Evolutionary conservation across 2,329 filamentous ascomycete genomes (phyloP), one percentile per base, ranked within the genome.

Genomic region (Aspergillus quadrilineatus): DNA sequence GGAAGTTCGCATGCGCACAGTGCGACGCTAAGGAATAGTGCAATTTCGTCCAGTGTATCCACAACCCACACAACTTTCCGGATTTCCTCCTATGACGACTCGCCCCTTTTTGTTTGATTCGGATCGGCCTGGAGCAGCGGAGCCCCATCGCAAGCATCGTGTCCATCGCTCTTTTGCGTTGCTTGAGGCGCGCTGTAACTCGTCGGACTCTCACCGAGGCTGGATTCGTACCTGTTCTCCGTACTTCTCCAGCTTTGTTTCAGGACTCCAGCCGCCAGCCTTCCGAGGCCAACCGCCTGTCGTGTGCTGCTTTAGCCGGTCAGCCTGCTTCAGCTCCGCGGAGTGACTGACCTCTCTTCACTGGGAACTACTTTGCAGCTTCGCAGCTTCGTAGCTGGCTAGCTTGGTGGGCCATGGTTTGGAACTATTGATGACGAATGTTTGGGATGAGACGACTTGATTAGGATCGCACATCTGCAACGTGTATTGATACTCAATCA

Each of bases 101-200:
- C 39, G 12, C 28, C 54, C 54, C 29, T 32, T 56, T 48, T 56
- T 41, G 6, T 57, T 56, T 57, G 50, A 53, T 50, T 53, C 34
- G 15, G 55, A 53, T 57, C 45, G 44, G 28, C 55, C 15, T 41
- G 53, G 44, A 32, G 43, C 41, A 46, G 32, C 41, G 53, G 44
- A 32, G 43, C 41, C 46, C 41, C 41, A 39, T 37, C 41, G 26
- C 39, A 7, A 42, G 39, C 39, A 17, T 42, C 17, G n/a, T 51
- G 42, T 12, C n/a, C 26, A 29, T 46, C 44, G 43, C 26, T 30
- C 37, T 22, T 26, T 22, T 22, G 39, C 39, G 39, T 42, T 17
- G 39, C 15, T 6, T 22, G 6, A 42, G 17, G 39, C 39, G 34
- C 34, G 34, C 22, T 22, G 22, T 22, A 22, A 22, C 22, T 37